These are phyloP conservation scores for Calocybe cyanea DNA, from an alignment of 768 basidiomycete species.

Conservation along the genomic window DNA sequence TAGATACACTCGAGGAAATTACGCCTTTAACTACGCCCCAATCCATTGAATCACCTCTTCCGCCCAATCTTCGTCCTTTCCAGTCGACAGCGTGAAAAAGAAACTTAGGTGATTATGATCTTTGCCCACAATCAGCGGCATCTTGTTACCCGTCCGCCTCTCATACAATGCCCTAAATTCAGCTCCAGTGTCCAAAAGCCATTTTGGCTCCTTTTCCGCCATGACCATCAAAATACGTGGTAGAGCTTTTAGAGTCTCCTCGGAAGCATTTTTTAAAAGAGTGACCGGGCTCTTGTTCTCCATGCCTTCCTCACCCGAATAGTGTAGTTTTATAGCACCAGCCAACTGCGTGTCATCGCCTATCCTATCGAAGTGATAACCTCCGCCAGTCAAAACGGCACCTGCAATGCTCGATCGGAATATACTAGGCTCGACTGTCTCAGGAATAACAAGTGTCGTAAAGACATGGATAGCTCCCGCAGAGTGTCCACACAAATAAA, in stretches of 20 bases:
- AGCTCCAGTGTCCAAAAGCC: constrained; percentile 30
- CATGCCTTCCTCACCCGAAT: constrained; percentile 32
- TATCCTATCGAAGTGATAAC: constrained; percentile 33
- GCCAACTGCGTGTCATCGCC: constrained; percentile 21
- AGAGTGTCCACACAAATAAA: constrained; percentile 59
- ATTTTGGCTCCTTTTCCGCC: constrained; percentile 51
- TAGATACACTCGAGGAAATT: too few relatives aligned
- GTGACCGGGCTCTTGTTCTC: constrained; percentile 36
- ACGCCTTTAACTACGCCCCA: not conserved
- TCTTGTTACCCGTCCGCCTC: constrained; percentile 27
- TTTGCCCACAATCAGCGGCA: constrained; percentile 33
- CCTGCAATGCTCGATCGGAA: constrained; percentile 38
- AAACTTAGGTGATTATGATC: constrained; percentile 67
- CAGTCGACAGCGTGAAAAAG: constrained; percentile 44
- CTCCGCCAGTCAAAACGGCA: constrained; percentile 41
- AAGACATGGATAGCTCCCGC: constrained; percentile 53
- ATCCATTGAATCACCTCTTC: constrained; percentile 42
- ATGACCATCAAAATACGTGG: constrained; percentile 47
- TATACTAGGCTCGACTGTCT: constrained; percentile 24
- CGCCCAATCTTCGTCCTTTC: constrained; percentile 63
- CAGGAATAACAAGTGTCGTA: constrained; percentile 38
- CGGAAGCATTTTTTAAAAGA: constrained; percentile 34
- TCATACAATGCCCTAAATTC: constrained; percentile 37
- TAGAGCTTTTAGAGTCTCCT: constrained; percentile 30
- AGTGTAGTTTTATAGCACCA: constrained; percentile 32